Evolutionary conservation across 164 flowering plant genomes (phyloP), one percentile per base, ranked within the genome.

Genomic region (Santalum album): DNA sequence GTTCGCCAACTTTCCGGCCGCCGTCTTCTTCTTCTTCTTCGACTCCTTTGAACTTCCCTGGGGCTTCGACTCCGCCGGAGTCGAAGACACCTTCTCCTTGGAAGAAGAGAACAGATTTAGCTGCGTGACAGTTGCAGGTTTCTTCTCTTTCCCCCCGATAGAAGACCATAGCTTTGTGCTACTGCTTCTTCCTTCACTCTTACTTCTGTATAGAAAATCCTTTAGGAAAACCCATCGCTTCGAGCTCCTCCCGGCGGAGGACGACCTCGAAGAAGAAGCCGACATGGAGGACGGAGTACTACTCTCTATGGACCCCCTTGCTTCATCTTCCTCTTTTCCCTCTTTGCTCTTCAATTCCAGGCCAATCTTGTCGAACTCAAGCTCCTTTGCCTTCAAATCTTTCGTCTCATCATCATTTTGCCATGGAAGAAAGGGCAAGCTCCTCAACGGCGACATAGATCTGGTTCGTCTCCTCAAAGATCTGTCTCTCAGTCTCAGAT

Each of bases 151-250:
- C n/a, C n/a, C n/a, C n/a, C n/a, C 68, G 1, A 76, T 62, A 6
- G 68, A 67, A 0, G 76, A 56, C 87, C 83, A 78, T 59, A 81
- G 75, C 59, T 75, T 20, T 3, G 24, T 45, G 15, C 14, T 59
- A 47, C 62, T 69, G 57, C 70, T 72, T 22, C 81, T 72, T 0
- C 87, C 87, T 65, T 82, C 87, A 44, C 87, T 82, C 51, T 82
- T 82, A 64, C 82, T 79, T 48, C 83, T 69, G 47, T 71, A 66
- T 16, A 82, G 69, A 50, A 82, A 77, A 56, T 82, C 87, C 32
- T 75, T 82, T 60, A 82, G 38, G 51, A 82, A 79, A 12, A 75
- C 65, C 87, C 87, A 82, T 27, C 87, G 56, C 65, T 65, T 75
- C 4, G 87, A 82, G 70, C 66, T 76, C 57, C 82, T 60, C 6